These are phyloP conservation scores for Chaetomidium leptoderma DNA, from an alignment of 495 filamentous ascomycete genomes.

Conservation along the genomic window DNA sequence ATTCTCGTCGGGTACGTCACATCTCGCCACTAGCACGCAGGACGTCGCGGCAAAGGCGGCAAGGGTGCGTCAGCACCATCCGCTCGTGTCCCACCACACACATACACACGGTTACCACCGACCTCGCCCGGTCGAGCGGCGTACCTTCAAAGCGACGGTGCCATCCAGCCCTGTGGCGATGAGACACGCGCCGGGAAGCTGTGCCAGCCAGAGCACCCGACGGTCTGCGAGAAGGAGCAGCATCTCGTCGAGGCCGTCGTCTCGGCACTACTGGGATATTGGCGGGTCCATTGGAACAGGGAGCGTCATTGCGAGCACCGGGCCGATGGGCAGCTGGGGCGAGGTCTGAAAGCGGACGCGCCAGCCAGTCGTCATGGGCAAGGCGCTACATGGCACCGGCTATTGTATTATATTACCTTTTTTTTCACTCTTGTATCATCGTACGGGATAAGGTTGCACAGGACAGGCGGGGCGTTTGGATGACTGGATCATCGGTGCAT, in stretches of 20 bases:
- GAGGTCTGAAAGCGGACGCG: constrained; percentile 49
- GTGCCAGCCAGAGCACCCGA: constrained; percentile 75
- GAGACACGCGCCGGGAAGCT: constrained; percentile 59
- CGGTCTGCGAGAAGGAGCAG: constrained; percentile 55
- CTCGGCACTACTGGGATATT: constrained; percentile 75
- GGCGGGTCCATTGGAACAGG: constrained; percentile 71
- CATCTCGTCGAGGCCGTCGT: constrained; percentile 59
- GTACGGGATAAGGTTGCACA: constrained; percentile 4
- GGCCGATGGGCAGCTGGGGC: constrained; percentile 68
- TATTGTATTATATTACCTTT: constrained; percentile 2
- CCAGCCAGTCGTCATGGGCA: constrained; percentile 5
- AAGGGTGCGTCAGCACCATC: constrained; percentile 79
- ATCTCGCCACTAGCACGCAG: constrained; percentile 50
- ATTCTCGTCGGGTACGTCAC: constrained; percentile 37
- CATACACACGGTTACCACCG: constrained; percentile 35
- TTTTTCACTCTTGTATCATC: constrained; percentile 16
- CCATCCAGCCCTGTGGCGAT: constrained; percentile 45
- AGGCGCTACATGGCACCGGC: not conserved
- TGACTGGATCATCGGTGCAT: not conserved
- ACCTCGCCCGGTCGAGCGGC: constrained; percentile 46
- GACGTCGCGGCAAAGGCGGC: constrained; percentile 74
- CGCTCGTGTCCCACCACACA: constrained; percentile 56
- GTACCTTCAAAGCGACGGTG: constrained; percentile 49
- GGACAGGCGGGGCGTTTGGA: not conserved
- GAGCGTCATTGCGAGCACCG: constrained; percentile 60